Percentiles rank a stretch among this genome's conserved stretches.
Evolutionary conservation across 768 basidiomycete genomes (phyloP).

Genomic region (Tricholoma hemisulphureum): DNA sequence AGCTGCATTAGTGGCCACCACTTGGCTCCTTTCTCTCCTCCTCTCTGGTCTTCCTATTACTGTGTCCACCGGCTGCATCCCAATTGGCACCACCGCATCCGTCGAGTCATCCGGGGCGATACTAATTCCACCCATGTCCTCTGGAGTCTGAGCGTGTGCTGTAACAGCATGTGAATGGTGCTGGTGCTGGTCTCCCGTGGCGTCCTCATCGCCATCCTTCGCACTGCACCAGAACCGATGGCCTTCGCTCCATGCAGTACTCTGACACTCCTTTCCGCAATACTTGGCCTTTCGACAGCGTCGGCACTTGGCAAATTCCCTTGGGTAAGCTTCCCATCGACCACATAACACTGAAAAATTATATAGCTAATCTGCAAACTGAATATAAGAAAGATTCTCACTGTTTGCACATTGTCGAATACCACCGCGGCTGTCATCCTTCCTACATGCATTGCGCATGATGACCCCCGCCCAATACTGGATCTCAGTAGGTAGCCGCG

Average conservation of each 20-base stretch:
- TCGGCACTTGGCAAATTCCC: constrained; percentile 96
- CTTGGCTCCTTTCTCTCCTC: constrained; percentile 5
- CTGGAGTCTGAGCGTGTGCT: neutral
- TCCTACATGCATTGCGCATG: constrained; percentile 98
- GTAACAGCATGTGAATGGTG: neutral
- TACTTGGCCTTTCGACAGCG: constrained; percentile 98
- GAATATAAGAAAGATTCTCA: constrained; percentile 36
- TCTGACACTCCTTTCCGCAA: constrained; percentile 96
- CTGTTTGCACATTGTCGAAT: constrained; percentile 98
- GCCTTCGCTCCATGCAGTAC: constrained; percentile 93
- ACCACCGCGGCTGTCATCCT: constrained; percentile 90
- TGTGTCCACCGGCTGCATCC: neutral
- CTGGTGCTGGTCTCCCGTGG: constrained; percentile 1
- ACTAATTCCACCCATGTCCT: neutral
- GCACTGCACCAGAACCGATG: constrained; percentile 94
- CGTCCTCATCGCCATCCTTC: constrained; percentile 49
- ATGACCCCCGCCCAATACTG: constrained; percentile 99
- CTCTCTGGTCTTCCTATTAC: constrained; percentile 8
- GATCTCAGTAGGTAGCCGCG: constrained; percentile 81
- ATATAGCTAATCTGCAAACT: constrained; percentile 5
- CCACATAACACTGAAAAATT: constrained; percentile 79
- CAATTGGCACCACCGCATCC: neutral
- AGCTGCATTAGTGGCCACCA: neutral
- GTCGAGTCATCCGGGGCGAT: neutral
- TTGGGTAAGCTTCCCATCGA: constrained; percentile 86